phyloP scores from a whole-genome alignment of 345 rosid genomes.

The Hibiscus tridactylites region DNA sequence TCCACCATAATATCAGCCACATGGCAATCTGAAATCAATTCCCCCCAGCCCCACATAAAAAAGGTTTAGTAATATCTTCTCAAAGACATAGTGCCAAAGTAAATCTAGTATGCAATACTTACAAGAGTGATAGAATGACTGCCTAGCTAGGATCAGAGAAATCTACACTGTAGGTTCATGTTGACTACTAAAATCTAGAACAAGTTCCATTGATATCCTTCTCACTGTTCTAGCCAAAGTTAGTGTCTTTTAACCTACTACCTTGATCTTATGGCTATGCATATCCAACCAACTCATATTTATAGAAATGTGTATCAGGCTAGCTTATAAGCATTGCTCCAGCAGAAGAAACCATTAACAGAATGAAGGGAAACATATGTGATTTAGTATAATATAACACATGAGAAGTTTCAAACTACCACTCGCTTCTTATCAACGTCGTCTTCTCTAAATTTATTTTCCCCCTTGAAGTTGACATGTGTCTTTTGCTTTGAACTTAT shows the following conservation, averaged over 20 bases:
- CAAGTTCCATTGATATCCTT: neutral
- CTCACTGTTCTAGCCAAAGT: neutral
- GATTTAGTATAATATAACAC: neutral
- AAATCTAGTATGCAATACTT: neutral
- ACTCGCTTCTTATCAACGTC: neutral
- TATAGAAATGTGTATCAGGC: neutral
- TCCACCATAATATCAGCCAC: conserved; percentile 86
- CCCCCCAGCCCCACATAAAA: neutral
- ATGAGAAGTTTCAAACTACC: neutral
- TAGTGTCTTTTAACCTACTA: neutral
- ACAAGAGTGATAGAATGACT: neutral
- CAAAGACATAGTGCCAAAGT: neutral
- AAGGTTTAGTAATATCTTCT: neutral
- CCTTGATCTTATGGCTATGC: neutral
- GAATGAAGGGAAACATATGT: neutral
- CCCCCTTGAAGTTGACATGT: neutral
- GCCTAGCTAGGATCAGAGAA: neutral
- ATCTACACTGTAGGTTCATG: neutral
- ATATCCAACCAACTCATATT: neutral
- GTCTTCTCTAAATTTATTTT: neutral
- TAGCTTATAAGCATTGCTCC: neutral
- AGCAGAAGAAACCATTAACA: neutral
- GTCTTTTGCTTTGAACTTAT: neutral
- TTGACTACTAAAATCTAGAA: neutral
- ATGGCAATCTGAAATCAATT: conserved; percentile 47